Evolutionary conservation across 2,329 filamentous ascomycete genomes (phyloP).

Genomic region (Parafenestella ontariensis): DNA sequence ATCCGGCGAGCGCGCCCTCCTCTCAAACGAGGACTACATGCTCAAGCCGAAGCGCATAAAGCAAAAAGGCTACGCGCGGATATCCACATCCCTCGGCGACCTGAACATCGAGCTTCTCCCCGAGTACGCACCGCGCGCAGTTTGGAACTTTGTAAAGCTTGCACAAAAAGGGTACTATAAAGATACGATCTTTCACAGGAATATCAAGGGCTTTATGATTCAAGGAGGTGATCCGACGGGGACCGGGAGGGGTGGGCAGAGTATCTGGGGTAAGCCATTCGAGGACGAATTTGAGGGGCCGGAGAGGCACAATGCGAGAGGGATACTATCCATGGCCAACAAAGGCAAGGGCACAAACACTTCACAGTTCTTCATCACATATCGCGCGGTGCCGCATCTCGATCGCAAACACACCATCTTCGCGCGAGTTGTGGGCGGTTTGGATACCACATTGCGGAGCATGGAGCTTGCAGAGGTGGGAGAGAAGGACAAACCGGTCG

Average conservation of each 20-base stretch:
- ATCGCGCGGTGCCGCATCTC: constrained; percentile 82
- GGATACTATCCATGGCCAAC: constrained; percentile 92
- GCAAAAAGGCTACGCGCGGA: constrained; percentile 87
- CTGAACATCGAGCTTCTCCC: constrained; percentile 89
- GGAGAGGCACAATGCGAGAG: constrained; percentile 79
- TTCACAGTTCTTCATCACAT: constrained; percentile 93
- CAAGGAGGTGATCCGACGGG: constrained; percentile 95
- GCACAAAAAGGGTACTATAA: constrained; percentile 91
- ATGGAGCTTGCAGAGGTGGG: constrained; percentile 82
- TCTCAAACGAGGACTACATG: constrained; percentile 97
- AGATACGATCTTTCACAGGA: constrained; percentile 84
- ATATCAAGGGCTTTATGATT: constrained; percentile 97
- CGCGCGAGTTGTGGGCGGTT: constrained; percentile 79
- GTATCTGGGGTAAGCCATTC: constrained; percentile 94
- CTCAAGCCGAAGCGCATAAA: constrained; percentile 88
- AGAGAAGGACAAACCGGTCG: constrained; percentile 74
- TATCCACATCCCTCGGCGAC: constrained; percentile 84
- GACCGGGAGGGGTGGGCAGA: constrained; percentile 86
- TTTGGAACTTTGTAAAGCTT: constrained; percentile 95
- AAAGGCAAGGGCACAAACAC: constrained; percentile 99
- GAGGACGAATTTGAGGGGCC: constrained; percentile 92
- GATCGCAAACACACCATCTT: constrained; percentile 99
- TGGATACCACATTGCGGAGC: constrained; percentile 72
- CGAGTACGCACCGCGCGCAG: constrained; percentile 88
- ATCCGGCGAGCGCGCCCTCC: constrained; percentile 80